Evolutionary conservation across 306 rosid species (phyloP), one percentile per base, ranked within the genome.

Genomic region (Pachyrhizus erosus): DNA sequence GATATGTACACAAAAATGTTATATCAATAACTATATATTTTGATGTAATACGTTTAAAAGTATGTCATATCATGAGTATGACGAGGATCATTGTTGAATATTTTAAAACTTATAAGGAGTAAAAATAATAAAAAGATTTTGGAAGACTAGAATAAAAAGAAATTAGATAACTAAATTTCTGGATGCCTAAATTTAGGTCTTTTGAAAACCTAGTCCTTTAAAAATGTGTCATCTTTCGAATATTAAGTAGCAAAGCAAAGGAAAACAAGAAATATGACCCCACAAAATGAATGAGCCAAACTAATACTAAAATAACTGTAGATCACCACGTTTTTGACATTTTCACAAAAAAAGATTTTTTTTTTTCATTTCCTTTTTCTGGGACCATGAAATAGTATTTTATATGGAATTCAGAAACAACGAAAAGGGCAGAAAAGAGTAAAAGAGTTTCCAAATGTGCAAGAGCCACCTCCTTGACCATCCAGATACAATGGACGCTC

Each of bases 401-500:
- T 33, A 7, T 23, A 68, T 57, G 31, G 31, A 27, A 27, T 27
- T 27, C 31, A 27, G 31, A 27, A 27, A 27, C 31, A 27, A 27
- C 31, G 3, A 27, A 27, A 27, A 3, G 31, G 31, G 31, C 1
- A 27, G 31, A 27, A 3, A 34, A 31, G 21, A 55, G 74, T 33
- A 69, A 68, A 34, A 61, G 62, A 7, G 11, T 34, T 78, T 82
- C 42, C 31, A 27, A 49, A 9, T 17, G 0, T 5, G 20, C 67
- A 1, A 83, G 57, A 85, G 91, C 91, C 94, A 85, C 70, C 92
- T 43, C 81, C 75, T 83, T 87, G 94, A 87, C 90, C 89, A 74
- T 79, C 94, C 86, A 76, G 89, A 85, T 89, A 69, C 91, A 89
- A 45, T 87, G 89, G 86, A 87, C 82, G 29, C 55, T 34, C 73